These are phyloP conservation scores for Tetrahymena malaccensis DNA, from an alignment of 73 alveolate genomes.

Conservation along the genomic window DNA sequence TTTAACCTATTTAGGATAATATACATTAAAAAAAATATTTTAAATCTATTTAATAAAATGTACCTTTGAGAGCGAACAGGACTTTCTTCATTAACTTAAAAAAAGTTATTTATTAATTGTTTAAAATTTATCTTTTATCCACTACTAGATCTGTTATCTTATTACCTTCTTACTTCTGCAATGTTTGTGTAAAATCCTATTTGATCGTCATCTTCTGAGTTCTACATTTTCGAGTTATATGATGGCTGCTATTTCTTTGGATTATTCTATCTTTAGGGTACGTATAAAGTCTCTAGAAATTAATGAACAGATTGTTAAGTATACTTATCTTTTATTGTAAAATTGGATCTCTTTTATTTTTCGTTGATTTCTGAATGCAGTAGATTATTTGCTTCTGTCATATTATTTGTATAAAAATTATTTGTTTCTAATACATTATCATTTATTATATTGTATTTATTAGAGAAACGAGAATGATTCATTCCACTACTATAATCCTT, in stretches of 20 bases:
- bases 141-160: not conserved
- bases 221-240: too few species aligned
- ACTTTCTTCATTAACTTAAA: not conserved
- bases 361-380: not conserved
- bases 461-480: not conserved
- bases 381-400: not conserved
- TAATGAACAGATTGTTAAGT: not conserved
- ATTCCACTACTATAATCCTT: not conserved
- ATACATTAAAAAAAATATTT: too few species aligned
- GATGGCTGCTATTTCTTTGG: not conserved
- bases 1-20: not conserved
- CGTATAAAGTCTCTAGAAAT: not conserved
- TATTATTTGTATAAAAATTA: not conserved
- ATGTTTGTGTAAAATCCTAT: not conserved
- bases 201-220: not conserved
- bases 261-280: not conserved
- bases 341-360: not conserved
- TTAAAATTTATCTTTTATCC: not conserved
- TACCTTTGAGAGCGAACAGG: not conserved
- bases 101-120: not conserved
- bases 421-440: not conserved
- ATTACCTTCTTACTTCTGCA: not conserved
- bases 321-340: not conserved
- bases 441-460: not conserved
- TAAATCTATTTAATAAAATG: not conserved